phyloP scores from a whole-genome alignment of 495 filamentous ascomycete genomes.

The Annulohypoxylon stygium region DNA sequence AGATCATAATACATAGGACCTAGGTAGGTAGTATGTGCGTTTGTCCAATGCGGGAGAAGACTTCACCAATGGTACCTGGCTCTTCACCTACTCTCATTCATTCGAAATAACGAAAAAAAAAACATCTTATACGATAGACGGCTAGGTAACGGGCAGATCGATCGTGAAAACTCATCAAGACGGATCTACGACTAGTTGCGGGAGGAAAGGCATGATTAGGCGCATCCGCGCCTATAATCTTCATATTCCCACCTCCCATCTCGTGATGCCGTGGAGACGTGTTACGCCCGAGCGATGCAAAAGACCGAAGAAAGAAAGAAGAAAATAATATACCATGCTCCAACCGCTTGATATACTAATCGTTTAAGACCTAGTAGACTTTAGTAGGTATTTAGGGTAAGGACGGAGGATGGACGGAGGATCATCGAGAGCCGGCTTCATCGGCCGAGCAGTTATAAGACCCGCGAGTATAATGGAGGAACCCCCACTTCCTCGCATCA shows the following conservation, averaged over 20 bases:
- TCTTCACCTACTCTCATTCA: neutral
- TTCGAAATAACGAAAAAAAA: neutral
- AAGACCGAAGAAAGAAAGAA: constrained; percentile 23
- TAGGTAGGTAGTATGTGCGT: neutral
- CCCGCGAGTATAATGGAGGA: constrained; percentile 11
- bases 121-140: constrained; percentile 1
- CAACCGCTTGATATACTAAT: constrained; percentile 12
- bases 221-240: constrained; percentile 26
- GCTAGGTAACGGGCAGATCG: neutral
- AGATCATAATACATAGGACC: neutral
- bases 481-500: constrained; percentile 37
- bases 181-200: constrained; percentile 36
- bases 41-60: neutral
- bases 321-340: neutral
- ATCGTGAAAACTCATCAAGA: constrained; percentile 6
- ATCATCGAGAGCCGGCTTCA: constrained; percentile 20
- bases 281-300: constrained; percentile 33
- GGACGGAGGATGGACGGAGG: constrained; percentile 1
- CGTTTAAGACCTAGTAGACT: neutral
- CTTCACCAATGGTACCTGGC: neutral
- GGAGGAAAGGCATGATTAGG: constrained; percentile 23
- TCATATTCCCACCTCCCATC: constrained; percentile 20
- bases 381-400: neutral
- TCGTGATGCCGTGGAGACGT: constrained; percentile 26
- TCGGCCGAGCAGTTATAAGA: constrained; percentile 39